Evolutionary conservation across 2,329 filamentous ascomycete species (phyloP).

Genomic region (Stachybotrys elegans): DNA sequence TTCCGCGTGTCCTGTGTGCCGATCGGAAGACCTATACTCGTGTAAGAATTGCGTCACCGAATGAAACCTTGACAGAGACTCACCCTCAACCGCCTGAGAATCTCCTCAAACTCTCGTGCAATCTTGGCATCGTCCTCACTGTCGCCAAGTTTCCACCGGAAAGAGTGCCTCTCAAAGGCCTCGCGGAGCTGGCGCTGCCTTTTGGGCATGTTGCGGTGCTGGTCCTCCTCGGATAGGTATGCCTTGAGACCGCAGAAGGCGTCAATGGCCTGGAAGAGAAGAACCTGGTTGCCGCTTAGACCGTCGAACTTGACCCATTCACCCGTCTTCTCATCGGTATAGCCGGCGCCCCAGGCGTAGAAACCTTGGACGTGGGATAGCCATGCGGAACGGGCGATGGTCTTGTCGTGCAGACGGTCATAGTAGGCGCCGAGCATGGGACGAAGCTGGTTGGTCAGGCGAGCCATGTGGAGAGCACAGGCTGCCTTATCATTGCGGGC

Average conservation of each 20-base stretch:
- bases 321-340: not conserved
- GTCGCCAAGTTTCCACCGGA: not conserved
- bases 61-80: too few species aligned
- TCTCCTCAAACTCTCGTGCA: not conserved
- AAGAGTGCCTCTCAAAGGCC: not conserved
- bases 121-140: not conserved
- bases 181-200: not conserved
- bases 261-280: constrained; percentile 1
- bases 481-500: not conserved
- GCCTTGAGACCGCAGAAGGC: not conserved
- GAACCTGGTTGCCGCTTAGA: not conserved
- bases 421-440: not conserved
- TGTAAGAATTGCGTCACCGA: too few species aligned
- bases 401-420: not conserved
- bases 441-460: not conserved
- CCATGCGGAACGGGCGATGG: not conserved
- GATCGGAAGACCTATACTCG: not conserved
- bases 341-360: not conserved
- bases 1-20: not conserved
- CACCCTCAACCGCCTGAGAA: not conserved
- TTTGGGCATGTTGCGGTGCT: not conserved
- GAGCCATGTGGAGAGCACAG: not conserved
- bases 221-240: not conserved
- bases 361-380: not conserved
- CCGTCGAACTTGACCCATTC: not conserved